Percentiles rank a stretch among this genome's conserved stretches.
Conservation (phyloP, 805 yeast genomes). For the Myxozyma udenii region DNA sequence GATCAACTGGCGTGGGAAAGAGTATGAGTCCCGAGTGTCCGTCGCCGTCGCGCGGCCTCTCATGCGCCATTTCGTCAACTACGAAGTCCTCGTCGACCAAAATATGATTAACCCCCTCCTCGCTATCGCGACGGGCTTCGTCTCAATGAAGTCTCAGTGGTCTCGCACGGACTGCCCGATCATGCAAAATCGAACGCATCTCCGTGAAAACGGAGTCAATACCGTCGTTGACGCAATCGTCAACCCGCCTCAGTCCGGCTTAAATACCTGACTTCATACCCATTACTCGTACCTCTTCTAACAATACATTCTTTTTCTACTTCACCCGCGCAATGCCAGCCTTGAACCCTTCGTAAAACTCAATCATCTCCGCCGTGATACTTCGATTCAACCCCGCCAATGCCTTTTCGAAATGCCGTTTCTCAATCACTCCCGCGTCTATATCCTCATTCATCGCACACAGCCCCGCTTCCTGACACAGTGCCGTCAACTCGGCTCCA, state of each 20-base stretch:
- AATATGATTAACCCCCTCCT: constrained; percentile 48
- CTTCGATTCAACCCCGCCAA: constrained; percentile 65
- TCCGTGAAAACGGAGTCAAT: background rate
- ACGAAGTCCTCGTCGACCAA: constrained; percentile 54
- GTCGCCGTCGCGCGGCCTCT: constrained; percentile 55
- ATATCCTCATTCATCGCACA: constrained; percentile 84
- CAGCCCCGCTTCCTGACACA: constrained; percentile 94
- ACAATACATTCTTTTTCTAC: background rate
- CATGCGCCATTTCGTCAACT: constrained; percentile 60
- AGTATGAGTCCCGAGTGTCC: constrained; percentile 52
- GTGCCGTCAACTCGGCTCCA: constrained; percentile 89
- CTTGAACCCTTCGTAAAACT: constrained; percentile 58
- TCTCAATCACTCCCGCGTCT: constrained; percentile 52
- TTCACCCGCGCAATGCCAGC: constrained; percentile 18
- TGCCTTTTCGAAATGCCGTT: constrained; percentile 70
- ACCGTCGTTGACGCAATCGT: too few relatives aligned
- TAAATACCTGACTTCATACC: background rate
- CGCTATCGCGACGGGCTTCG: constrained; percentile 58
- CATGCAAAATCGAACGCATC: constrained; percentile 11
- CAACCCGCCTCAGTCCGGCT: too few relatives aligned
- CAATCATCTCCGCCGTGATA: constrained; percentile 81
- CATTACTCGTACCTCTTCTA: background rate
- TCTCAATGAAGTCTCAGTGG: constrained; percentile 68
- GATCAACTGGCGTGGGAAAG: constrained; percentile 55
- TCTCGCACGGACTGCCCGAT: constrained; percentile 36